Percentiles rank a stretch among this genome's conserved stretches.
Evolutionary conservation across 192 early-diverging fungal species (phyloP).

Genomic region (Phycomyces blakesleeanus): DNA sequence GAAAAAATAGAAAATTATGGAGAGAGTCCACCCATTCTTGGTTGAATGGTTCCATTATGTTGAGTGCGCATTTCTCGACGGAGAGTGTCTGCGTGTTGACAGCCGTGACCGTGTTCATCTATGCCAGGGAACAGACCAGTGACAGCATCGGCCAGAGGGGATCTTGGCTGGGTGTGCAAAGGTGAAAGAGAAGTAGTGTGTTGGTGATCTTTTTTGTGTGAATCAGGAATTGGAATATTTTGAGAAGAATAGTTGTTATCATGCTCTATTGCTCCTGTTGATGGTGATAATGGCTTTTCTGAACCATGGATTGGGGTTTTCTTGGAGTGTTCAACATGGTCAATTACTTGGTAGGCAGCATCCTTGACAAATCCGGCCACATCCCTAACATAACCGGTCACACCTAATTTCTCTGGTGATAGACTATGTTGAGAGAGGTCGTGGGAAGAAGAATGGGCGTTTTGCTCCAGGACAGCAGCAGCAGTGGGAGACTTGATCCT

Average conservation of each 20-base stretch:
- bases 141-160: conserved; percentile 24
- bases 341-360: conserved; percentile 18
- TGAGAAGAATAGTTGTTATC: conserved; percentile 3
- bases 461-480: neutral
- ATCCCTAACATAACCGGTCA: conserved; percentile 38
- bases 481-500: neutral
- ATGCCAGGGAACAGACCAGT: conserved; percentile 27
- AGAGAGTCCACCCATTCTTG: neutral
- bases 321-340: neutral
- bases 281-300: too few species aligned
- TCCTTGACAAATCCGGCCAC: conserved; percentile 38
- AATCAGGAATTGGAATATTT: neutral
- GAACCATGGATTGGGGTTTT: neutral
- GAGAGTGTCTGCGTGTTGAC: conserved; percentile 29
- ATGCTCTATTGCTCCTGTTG: too few species aligned
- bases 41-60: neutral
- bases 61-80: conserved; percentile 19
- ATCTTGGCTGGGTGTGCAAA: neutral
- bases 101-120: neutral
- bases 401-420: conserved; percentile 37
- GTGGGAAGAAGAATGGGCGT: neutral
- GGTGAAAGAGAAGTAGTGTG: too few species aligned
- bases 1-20: too few species aligned
- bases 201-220: too few species aligned
- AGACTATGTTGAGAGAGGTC: conserved; percentile 24